Percentiles rank a stretch among this genome's conserved stretches.
phyloP scores from a whole-genome alignment of 345 rosid species.

The Citrus hindsii region DNA sequence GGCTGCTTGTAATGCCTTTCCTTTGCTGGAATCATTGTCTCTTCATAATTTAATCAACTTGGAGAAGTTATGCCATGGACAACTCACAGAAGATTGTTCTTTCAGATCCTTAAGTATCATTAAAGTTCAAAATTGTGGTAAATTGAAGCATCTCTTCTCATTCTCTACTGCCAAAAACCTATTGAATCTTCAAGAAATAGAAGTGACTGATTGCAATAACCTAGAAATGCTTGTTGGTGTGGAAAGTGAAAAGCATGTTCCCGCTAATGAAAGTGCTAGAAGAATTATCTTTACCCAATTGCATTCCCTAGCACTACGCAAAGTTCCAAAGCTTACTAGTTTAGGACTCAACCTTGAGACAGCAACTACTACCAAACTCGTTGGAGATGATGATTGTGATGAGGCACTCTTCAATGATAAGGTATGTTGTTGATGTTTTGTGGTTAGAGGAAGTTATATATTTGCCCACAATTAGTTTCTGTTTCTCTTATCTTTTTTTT shows the following conservation, averaged over 20 bases:
- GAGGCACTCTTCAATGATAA: neutral
- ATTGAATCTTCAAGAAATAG: neutral
- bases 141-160: neutral
- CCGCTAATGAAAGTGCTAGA: neutral
- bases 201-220: neutral
- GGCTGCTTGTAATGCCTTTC: neutral
- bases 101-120: neutral
- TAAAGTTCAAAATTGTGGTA: neutral
- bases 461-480: no score
- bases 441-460: no score
- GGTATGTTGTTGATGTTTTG: no score
- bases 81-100: neutral
- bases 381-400: neutral
- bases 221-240: neutral
- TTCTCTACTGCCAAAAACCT: neutral
- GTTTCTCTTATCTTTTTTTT: no score
- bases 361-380: no score
- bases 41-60: neutral
- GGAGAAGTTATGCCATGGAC: neutral
- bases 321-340: neutral
- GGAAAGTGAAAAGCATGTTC: neutral
- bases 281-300: neutral
- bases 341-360: neutral
- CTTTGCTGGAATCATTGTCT: neutral
- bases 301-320: no score